Evolutionary conservation across 495 filamentous ascomycete genomes (phyloP), one percentile per base, ranked within the genome.

Genomic region (Aspergillus kassunensis): DNA sequence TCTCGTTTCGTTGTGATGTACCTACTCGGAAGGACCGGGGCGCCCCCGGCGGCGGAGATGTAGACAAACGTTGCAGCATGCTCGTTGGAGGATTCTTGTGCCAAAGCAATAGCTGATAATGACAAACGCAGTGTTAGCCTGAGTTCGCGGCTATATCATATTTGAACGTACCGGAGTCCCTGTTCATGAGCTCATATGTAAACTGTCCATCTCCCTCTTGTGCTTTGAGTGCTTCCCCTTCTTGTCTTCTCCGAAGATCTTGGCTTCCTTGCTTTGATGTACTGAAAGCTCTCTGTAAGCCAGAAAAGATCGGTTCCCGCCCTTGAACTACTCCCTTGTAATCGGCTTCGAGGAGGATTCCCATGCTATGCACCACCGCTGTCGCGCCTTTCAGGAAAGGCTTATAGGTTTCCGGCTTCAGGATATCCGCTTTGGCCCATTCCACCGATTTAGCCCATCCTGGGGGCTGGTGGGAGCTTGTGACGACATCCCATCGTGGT

Each of bases 141-240:
- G 15, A 11, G 4, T 21, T 8, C 15, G 15, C 7, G 18, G 33
- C 20, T 16, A 12, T 27, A 18, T 6, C 7, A 20, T 18, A 35
- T 18, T 12, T 41, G 18, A 43, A 66, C 69, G 37, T 63, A 84
- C 81, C 82, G 39, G 83, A 81, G 64, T 98, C 95, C 53, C 93
- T 81, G 73, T 98, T 98, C 90, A 98, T 97, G 55, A 90, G 80
- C 78, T 98, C 93, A 74, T 98, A 98, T 30, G 91, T 97, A 61
- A 96, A 69, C 70, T 95, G 88, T 16, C 82, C 82, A 61, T 83
- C 78, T 27, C 69, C 70, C 62, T 88, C 85, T 47, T 83, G 75
- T n/a, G 82, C 75, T 58, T 78, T 68, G 44, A 89, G 67, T 27
- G 78, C 73, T 43, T 85, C 80, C 5, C 77, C 83, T 30, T 73